Base-by-base conservation (phyloP, 352 stramenopile species). In the Globisporangium spiculum region DNA sequence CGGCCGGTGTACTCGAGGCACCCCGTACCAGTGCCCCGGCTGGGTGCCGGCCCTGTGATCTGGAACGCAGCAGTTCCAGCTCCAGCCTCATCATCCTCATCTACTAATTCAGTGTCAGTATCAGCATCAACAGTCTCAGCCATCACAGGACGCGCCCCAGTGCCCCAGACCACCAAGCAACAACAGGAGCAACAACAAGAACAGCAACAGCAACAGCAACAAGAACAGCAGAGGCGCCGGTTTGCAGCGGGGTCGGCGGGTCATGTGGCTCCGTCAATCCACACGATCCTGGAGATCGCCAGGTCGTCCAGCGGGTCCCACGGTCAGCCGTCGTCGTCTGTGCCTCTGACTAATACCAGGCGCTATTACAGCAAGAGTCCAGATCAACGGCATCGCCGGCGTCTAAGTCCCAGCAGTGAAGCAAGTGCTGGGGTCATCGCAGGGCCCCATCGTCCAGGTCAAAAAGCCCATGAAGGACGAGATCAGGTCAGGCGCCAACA, bases 241-340 rank as follows among this genome's bases (percentile, higher is more conserved):
- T 16, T 50, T 50, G 41, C 55, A 32, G 36, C 9, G 12, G 55
- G 27, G 26, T 41, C 26, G 27, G 30, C 36, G 10, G 36, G 36
- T 7, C 53, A 63, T 20, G 34, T 48, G 18, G 36, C 58, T 26
- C 36, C 58, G 32, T 63, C 58, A 36, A 63, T 63, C 34, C 58
- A 63, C 58, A 63, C 58, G 14, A 63, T 63, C 36, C 34, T 63
- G 34, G 58, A 63, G n/a, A 65, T 55, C 59, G 59, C 58, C n/a
- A 46, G 30, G 57, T 50, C 57, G 24, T 63, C 57, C 32, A 38
- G 38, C 10, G 38, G 22, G 14, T 16, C 54, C 26, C 34, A 9
- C 12, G 30, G 24, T n/a, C 53, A 58, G 24, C 18, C 12, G 14
- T n/a, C 22, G 0, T 57, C 53, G 24, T 58, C 53, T 18, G 3